Base-by-base conservation (phyloP, 1,284 basidiomycete genomes). In the Melanopsichium pennsylvanicum region DNA sequence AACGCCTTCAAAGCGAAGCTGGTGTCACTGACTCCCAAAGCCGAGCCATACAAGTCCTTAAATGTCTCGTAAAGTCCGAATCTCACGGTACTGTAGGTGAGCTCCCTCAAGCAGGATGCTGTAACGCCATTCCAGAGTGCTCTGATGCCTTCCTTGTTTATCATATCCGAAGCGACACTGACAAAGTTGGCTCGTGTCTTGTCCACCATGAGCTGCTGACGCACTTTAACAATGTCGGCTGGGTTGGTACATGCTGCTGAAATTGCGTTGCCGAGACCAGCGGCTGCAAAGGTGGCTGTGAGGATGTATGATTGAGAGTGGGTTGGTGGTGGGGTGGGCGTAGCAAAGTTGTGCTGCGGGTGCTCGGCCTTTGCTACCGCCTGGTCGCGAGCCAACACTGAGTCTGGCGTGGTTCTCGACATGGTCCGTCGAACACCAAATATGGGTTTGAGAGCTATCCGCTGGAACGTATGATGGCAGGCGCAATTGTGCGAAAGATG, bases 41-140 rank as follows among this genome's bases (percentile, higher is more conserved):
- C 39, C 8, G 19, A 19, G 0, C 49, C 41, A 37, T 76, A 76
- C 15, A 58, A 46, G 22, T 63, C 58, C 48, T 74, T 73, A 27
- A 74, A 67, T 19, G 61, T 50, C 48, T 76, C 74, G 48, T 76
- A 76, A 35, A 63, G 32, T 18, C 74, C 74, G 19, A 76, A 72
- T 3, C 74, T 31, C 11, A 76, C 69, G 9, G 74, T 74, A 37
- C 63, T 61, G 44, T 76, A 76, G 27, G 69, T 76, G 25, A 64
- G 21, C 52, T 76, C 74, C 13, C 74, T 37, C 29, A 64, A 41
- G 35, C 69, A 70, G n/a, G 52, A 63, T 6, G 74, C 74, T 0
- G 69, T 74, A 0, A 76, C 72, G 2, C 74, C 74, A 42, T 70
- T 70, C 59, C 63, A 72, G 12, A 74, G 21, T 21, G 69, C 57